phyloP scores from a whole-genome alignment of 176 grass and related monocot genomes.

The Oryza punctata region DNA sequence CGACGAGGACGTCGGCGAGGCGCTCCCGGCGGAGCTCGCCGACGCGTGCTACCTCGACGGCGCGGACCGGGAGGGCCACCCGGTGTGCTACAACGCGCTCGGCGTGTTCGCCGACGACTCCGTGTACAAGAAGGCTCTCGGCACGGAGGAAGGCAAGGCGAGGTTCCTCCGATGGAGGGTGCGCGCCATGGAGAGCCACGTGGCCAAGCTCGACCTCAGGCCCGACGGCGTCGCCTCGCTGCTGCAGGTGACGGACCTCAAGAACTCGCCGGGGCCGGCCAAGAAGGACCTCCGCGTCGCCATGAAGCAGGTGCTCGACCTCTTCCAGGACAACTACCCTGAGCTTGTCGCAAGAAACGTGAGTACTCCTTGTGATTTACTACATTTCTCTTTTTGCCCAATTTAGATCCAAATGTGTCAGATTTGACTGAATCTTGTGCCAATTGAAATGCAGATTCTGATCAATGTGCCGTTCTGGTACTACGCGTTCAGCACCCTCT shows the following conservation, averaged over 20 bases:
- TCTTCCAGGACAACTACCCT: slow-evolving; percentile 96
- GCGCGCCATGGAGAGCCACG: slow-evolving; percentile 80
- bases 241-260: slow-evolving; percentile 81
- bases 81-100: slow-evolving; percentile 84
- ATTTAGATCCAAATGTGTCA: not conserved
- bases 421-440: not conserved
- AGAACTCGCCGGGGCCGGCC: slow-evolving; percentile 62
- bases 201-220: slow-evolving; percentile 66
- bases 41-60: slow-evolving; percentile 74
- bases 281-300: slow-evolving; percentile 83
- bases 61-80: slow-evolving; percentile 80
- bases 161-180: slow-evolving; percentile 80
- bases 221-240: slow-evolving; percentile 73
- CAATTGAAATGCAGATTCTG: slow-evolving; percentile 65
- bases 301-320: slow-evolving; percentile 79
- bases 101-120: slow-evolving; percentile 64
- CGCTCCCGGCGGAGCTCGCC: slow-evolving; percentile 43
- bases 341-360: slow-evolving; percentile 94
- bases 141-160: slow-evolving; percentile 68
- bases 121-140: slow-evolving; percentile 65
- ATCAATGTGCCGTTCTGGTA: slow-evolving; percentile 99
- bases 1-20: not conserved
- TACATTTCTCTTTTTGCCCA: not conserved
- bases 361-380: slow-evolving; percentile 23
- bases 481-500: slow-evolving; percentile 78